Percentiles rank a stretch among this genome's conserved stretches.
Conservation (phyloP, 169 alveolate genomes). For the Cryptosporidium baileyi region DNA sequence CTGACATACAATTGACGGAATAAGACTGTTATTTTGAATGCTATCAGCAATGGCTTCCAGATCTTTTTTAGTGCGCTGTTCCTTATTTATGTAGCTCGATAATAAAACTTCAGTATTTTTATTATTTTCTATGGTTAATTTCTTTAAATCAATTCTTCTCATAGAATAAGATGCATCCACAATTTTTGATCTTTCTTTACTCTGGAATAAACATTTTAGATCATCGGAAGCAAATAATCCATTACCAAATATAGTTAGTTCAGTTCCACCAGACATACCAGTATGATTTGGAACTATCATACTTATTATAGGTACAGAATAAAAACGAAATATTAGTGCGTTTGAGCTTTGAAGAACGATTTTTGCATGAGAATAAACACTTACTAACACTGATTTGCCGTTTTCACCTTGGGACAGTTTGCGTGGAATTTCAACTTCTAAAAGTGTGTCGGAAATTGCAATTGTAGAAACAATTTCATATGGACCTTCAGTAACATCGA, state of each 20-base stretch:
- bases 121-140: no score
- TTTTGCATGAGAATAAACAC: constrained; percentile 48
- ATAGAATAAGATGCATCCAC: constrained; percentile 59
- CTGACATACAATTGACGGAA: constrained; percentile 61
- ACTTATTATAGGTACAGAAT: constrained; percentile 13
- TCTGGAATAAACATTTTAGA: constrained; percentile 54
- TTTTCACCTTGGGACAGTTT: constrained; percentile 18
- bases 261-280: constrained; percentile 69
- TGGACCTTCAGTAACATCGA: constrained; percentile 70
- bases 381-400: constrained; percentile 47
- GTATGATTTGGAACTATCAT: constrained; percentile 29
- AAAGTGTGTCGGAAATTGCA: constrained; percentile 35
- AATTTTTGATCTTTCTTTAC: constrained; percentile 67
- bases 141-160: background rate
- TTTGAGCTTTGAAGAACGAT: constrained; percentile 24
- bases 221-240: constrained; percentile 65
- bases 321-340: constrained; percentile 58
- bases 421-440: constrained; percentile 57
- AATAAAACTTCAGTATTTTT: background rate
- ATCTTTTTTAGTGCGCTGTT: background rate
- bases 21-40: background rate
- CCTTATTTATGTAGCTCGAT: background rate
- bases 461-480: constrained; percentile 29
- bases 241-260: constrained; percentile 34
- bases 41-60: background rate